Conservation (phyloP, 768 basidiomycete genomes). For the Tricholomella constricta region DNA sequence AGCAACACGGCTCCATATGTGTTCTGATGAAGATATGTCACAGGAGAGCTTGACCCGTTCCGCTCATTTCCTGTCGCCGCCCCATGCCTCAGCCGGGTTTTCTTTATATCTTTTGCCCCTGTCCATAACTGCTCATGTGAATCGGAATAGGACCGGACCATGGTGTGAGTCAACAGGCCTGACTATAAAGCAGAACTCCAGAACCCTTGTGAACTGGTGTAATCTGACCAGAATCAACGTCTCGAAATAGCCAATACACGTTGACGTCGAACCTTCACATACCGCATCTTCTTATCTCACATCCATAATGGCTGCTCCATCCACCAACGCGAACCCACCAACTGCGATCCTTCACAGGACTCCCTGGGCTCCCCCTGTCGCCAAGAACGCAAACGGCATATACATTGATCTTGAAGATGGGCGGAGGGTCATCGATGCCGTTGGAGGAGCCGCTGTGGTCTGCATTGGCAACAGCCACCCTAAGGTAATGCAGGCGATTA, state of each 20-base stretch:
- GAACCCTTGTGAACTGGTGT: neutral
- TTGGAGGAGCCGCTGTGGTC: slow-evolving; percentile 84
- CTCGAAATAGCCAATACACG: neutral
- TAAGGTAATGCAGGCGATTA: slow-evolving; percentile 69
- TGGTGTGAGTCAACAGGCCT: neutral
- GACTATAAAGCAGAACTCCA: neutral
- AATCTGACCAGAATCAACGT: slow-evolving; percentile 2
- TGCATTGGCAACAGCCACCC: slow-evolving; percentile 79
- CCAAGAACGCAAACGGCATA: slow-evolving; percentile 63
- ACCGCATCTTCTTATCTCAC: neutral
- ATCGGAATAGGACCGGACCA: neutral
- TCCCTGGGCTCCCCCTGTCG: slow-evolving; percentile 74
- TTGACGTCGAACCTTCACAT: neutral
- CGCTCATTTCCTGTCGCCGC: too few relatives aligned
- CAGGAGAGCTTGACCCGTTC: too few relatives aligned
- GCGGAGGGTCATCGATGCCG: slow-evolving; percentile 68
- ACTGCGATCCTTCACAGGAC: slow-evolving; percentile 64
- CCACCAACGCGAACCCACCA: neutral
- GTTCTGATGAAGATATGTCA: too few relatives aligned
- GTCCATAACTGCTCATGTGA: neutral
- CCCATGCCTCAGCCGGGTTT: too few relatives aligned
- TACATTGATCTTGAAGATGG: slow-evolving; percentile 77
- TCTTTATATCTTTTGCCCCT: too few relatives aligned
- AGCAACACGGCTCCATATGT: too few relatives aligned
- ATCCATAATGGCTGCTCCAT: neutral